These are phyloP conservation scores for Tolypocladium nubicola DNA, from an alignment of 2,329 filamentous ascomycete genomes.

Conservation along the genomic window DNA sequence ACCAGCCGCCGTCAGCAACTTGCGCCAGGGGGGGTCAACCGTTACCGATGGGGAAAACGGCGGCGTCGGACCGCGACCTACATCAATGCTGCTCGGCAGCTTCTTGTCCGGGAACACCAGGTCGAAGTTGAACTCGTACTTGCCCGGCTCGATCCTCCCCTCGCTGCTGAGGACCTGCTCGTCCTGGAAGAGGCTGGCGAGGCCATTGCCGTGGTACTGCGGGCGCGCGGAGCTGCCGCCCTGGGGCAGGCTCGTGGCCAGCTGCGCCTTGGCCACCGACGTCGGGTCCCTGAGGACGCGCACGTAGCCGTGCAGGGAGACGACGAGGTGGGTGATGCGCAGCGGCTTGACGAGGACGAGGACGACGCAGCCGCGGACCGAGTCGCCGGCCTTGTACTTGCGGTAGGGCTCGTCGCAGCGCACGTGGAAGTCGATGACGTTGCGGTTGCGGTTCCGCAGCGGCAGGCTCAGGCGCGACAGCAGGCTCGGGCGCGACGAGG, in stretches of 20 bases:
- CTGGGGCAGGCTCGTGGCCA: conserved; percentile 29
- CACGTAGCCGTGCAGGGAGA: conserved; percentile 68
- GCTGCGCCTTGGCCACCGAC: conserved; percentile 40
- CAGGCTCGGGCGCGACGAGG: conserved; percentile 23
- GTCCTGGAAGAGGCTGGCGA: conserved; percentile 74
- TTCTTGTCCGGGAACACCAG: conserved; percentile 57
- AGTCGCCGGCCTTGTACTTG: conserved; percentile 64
- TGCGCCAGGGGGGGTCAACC: not conserved
- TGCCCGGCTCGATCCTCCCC: conserved; percentile 60
- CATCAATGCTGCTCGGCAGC: conserved; percentile 88
- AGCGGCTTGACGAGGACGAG: conserved; percentile 64
- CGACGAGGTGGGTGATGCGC: conserved; percentile 69
- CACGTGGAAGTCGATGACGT: conserved; percentile 70
- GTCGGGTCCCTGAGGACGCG: conserved; percentile 65
- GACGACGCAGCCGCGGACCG: conserved; percentile 62
- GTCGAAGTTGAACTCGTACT: conserved; percentile 72
- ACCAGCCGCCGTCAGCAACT: conserved; percentile 2
- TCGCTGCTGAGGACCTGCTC: conserved; percentile 72
- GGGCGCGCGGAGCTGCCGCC: conserved; percentile 26
- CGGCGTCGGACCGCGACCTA: conserved; percentile 35
- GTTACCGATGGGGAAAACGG: not conserved
- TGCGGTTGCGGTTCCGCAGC: conserved; percentile 44
- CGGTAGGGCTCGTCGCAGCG: conserved; percentile 67
- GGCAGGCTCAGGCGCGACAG: conserved; percentile 42
- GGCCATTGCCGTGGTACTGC: conserved; percentile 63